phyloP scores from a whole-genome alignment of 2,329 filamentous ascomycete species.

The Diaporthe caulivora region DNA sequence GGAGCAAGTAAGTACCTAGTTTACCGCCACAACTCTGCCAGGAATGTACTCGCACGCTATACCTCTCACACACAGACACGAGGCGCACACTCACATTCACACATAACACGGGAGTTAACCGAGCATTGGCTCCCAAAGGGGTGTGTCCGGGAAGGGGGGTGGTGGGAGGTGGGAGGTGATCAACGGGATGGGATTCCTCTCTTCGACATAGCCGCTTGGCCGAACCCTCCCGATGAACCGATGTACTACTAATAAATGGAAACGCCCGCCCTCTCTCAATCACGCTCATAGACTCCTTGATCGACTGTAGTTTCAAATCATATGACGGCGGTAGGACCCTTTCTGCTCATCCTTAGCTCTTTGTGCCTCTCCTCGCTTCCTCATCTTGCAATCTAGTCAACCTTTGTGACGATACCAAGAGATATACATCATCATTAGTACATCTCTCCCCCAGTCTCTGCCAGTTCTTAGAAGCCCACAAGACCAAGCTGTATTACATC shows the following conservation, averaged over 20 bases:
- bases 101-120: conserved; percentile 35
- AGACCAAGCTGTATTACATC: conserved; percentile 26
- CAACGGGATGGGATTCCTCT: conserved; percentile 41
- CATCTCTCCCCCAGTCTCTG: conserved; percentile 8
- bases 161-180: conserved; percentile 15
- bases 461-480: neutral
- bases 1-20: conserved; percentile 1
- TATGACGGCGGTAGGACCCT: conserved; percentile 28
- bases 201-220: conserved; percentile 48
- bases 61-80: neutral
- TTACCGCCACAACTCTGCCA: conserved; percentile 5
- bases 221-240: conserved; percentile 47
- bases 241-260: conserved; percentile 11
- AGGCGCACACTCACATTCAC: neutral
- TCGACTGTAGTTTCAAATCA: conserved; percentile 25
- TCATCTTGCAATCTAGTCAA: neutral
- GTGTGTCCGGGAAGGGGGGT: neutral
- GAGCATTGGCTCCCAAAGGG: neutral
- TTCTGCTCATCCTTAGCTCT: neutral
- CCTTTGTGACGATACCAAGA: neutral
- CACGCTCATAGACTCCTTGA: neutral
- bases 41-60: neutral
- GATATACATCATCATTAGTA: neutral
- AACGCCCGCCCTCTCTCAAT: conserved; percentile 8
- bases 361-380: neutral